Base-by-base conservation (phyloP, 257 asterid genomes). In the Solanum habrochaites region DNA sequence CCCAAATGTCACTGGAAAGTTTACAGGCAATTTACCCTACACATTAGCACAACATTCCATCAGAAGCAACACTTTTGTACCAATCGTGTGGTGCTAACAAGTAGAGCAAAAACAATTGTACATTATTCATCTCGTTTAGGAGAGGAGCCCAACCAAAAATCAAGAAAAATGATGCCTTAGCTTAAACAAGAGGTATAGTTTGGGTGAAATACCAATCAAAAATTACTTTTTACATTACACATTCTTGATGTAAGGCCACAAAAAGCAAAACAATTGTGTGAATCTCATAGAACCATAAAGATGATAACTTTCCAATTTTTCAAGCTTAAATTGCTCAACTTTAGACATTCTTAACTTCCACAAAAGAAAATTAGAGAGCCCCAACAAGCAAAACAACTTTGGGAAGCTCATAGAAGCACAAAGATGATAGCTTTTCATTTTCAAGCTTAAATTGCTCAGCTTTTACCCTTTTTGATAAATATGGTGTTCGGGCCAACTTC, bases 1-100 rank as follows among this genome's bases (percentile, higher is more conserved):
- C 29, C 92, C 91, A 58, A 85, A 85, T 88, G 32, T 85, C 87
- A 88, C 86, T 45, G 92, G 91, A 85, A 84, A 83, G 88, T 87
- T 88, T 58, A 85, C 87, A 62, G 83, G 87, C 42, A 86, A 77
- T 67, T 87, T 56, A 72, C 88, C 96, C 98, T 96, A 87, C 85
- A 90, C 71, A 70, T 23, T 81, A 62, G 80, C 83, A 70, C 23
- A 69, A 85, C 49, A 58, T 71, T 71, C 82, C 31, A 86, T 88
- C 62, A 88, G 73, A 31, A 62, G 83, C 52, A 84, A 43, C 82
- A 88, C 20, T 14, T 82, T 64, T 67, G 82, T n/a, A n/a, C 27
- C n/a, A 49, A 40, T 85, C 23, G 56, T 43, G 43, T 45, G 62
- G 3, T 67, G 8, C 71, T 42, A 72, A 37, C 37, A 70, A 29